phyloP scores from a whole-genome alignment of 768 basidiomycete species.

The Lentinula detonsa region DNA sequence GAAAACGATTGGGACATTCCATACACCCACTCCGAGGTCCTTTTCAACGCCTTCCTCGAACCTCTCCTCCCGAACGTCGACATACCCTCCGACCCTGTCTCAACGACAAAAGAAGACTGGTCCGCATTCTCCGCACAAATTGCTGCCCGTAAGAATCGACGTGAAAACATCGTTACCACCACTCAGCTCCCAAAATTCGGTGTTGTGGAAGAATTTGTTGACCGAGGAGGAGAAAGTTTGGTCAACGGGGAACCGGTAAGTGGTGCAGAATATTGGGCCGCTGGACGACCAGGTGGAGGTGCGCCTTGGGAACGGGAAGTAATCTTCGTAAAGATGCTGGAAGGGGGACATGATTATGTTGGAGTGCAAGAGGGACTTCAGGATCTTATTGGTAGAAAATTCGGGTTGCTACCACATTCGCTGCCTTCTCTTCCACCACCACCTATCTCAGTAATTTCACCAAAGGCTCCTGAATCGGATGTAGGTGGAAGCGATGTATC shows the following conservation, averaged over 20 bases:
- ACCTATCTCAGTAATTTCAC: background rate
- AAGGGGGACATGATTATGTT: conserved; percentile 53
- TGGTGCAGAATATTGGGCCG: conserved; percentile 1
- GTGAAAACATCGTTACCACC: conserved; percentile 38
- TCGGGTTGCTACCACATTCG: conserved; percentile 13
- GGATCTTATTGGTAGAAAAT: conserved; percentile 47
- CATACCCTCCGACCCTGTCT: conserved; percentile 28
- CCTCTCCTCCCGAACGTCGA: conserved; percentile 47
- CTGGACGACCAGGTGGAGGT: background rate
- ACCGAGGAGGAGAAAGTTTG: conserved; percentile 17
- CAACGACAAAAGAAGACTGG: conserved; percentile 37
- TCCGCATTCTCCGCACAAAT: conserved; percentile 30
- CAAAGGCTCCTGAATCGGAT: background rate
- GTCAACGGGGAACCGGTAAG: background rate
- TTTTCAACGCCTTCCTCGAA: conserved; percentile 66
- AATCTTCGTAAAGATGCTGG: conserved; percentile 48
- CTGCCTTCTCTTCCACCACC: background rate
- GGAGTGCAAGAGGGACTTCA: conserved; percentile 64
- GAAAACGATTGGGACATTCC: conserved; percentile 72
- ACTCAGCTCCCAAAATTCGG: conserved; percentile 44
- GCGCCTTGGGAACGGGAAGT: conserved; percentile 29
- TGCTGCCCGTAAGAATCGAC: conserved; percentile 30
- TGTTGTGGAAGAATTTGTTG: conserved; percentile 45
- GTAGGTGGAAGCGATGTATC: background rate
- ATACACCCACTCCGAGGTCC: conserved; percentile 54